Percentiles rank a stretch among this genome's conserved stretches.
Evolutionary conservation across 495 filamentous ascomycete species (phyloP).

Genomic region (Podospora appendiculata): DNA sequence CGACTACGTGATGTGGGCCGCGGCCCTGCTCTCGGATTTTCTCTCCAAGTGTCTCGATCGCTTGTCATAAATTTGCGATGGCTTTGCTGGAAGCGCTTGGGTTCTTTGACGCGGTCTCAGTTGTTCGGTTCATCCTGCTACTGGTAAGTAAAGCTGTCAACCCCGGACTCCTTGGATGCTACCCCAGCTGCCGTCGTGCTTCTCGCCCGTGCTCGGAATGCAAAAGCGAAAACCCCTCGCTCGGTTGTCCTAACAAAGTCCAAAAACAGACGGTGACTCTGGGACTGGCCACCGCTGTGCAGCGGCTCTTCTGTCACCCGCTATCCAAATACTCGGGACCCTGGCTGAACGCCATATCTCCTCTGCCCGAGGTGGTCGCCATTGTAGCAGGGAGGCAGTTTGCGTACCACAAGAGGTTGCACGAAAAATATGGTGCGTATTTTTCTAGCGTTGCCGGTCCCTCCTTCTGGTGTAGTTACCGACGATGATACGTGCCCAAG

Average conservation of each 20-base stretch:
- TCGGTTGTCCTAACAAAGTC: no score
- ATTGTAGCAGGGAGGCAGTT: constrained; percentile 7
- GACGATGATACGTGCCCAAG: neutral
- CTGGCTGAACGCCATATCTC: constrained; percentile 5
- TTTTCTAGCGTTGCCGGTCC: no score
- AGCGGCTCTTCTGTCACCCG: constrained; percentile 7
- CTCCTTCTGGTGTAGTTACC: no score
- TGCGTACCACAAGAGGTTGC: constrained; percentile 6
- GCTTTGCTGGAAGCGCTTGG: neutral
- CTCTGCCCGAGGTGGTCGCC: constrained; percentile 4
- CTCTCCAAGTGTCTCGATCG: no score
- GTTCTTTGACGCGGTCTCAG: neutral
- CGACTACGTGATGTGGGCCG: no score
- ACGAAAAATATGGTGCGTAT: constrained; percentile 6
- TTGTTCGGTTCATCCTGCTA: neutral
- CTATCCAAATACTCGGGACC: constrained; percentile 10
- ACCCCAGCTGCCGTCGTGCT: no score
- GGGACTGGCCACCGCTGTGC: neutral
- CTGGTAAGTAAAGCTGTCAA: neutral
- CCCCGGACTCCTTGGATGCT: neutral
- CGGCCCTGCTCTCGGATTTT: no score
- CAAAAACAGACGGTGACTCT: neutral
- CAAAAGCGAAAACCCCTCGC: no score
- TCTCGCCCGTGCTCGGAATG: no score
- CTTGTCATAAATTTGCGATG: neutral